Evolutionary conservation across 805 yeast genomes (phyloP).

Genomic region (Candida ficus): DNA sequence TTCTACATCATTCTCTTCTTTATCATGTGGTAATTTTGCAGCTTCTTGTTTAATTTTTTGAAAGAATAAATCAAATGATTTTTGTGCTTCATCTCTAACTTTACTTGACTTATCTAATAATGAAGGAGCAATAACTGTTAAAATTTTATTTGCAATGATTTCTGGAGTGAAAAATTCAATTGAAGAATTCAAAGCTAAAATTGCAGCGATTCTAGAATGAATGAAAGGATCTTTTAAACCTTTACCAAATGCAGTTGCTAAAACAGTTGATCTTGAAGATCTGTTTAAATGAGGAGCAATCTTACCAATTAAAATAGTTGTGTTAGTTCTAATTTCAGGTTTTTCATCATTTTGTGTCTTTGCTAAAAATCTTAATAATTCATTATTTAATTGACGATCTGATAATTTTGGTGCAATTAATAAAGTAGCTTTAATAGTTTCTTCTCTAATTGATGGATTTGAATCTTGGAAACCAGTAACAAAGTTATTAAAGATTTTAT

Average conservation of each 20-base stretch:
- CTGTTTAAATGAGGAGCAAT: slow-evolving; percentile 56
- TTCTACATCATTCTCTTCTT: slow-evolving; percentile 20
- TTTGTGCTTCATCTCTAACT: slow-evolving; percentile 69
- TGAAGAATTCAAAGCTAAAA: slow-evolving; percentile 64
- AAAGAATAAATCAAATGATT: slow-evolving; percentile 59
- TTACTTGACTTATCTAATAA: slow-evolving; percentile 67
- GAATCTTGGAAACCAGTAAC: slow-evolving; percentile 85
- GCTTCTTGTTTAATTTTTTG: slow-evolving; percentile 47
- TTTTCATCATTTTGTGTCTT: slow-evolving; percentile 73
- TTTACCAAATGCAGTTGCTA: slow-evolving; percentile 82
- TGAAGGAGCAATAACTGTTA: slow-evolving; percentile 83
- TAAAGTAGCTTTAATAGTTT: slow-evolving; percentile 64
- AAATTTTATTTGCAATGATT: slow-evolving; percentile 70
- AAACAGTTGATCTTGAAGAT: slow-evolving; percentile 59
- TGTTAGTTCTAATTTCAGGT: slow-evolving; percentile 73
- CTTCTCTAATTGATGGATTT: slow-evolving; percentile 73
- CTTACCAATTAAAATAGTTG: slow-evolving; percentile 62
- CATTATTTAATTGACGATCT: slow-evolving; percentile 82
- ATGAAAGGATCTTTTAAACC: slow-evolving; percentile 75
- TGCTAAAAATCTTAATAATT: slow-evolving; percentile 73
- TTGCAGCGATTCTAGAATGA: slow-evolving; percentile 70
- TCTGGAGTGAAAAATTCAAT: slow-evolving; percentile 65
- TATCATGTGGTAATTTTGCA: slow-evolving; percentile 27
- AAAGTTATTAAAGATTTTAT: slow-evolving; percentile 60
- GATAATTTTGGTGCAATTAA: slow-evolving; percentile 58